Base-by-base conservation (phyloP, 2,329 filamentous ascomycete genomes). In the Sarocladium oryzae region DNA sequence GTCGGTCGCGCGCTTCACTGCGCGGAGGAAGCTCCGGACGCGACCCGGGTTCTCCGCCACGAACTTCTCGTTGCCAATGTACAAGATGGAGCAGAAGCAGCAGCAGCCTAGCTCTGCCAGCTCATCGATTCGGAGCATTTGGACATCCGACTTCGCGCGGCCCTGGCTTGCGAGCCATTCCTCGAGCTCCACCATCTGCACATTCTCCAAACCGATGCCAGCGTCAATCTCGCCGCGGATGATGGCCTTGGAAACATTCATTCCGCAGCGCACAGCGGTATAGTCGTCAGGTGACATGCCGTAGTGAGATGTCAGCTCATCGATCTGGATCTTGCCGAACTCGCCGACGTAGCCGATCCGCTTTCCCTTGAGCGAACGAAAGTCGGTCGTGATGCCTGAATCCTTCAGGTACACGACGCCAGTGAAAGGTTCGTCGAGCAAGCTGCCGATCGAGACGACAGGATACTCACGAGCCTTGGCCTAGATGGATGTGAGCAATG, bases 281-380 rank as follows among this genome's bases (percentile, higher is more conserved):
- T 90, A 89, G 70, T 89, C 85, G 5, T 73, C 68, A 0, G 85
- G 80, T 1, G 78, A 76, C 81, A 89, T 88, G 63, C 84, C 85
- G 64, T 89, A 89, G 75, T 89, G 80, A 41, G 82, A 82, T 46
- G 86, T 89, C 55, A 90, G 78, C 64, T 90, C 87, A 64, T 90
- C 87, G 58, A 90, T 89, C 70, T 89, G 86, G 64, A 89, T 89
- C 78, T 85, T 90, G 68, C 86, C 86, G 56, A 89, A 89, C 65
- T 89, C 86, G 60, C 86, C 86, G 52, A 89, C 86, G 58, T 89
- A 89, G 63, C 86, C 86, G 63, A 89, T 89, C 21, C 78, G 80
- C 71, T 88, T 89, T 58, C 85, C 86, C 68, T 84, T 85, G 58
- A 90, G 78, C 36, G 84, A 84, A 63, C 75, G 78, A 71, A 90